phyloP scores from a whole-genome alignment of 805 yeast genomes.

The Starmerella bacillaris region DNA sequence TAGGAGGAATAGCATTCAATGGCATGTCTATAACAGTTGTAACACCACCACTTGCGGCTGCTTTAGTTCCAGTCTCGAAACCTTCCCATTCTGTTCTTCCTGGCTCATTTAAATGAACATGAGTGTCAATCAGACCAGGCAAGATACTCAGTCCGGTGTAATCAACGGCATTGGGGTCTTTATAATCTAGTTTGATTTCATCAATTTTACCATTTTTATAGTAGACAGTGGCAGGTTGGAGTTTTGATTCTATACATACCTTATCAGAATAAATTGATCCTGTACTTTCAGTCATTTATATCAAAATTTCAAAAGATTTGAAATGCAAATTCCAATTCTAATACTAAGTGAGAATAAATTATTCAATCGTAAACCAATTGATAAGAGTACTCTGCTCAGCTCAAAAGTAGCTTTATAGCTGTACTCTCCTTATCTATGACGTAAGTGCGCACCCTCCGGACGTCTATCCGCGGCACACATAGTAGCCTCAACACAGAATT shows the following conservation, averaged over 20 bases:
- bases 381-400: too few species aligned
- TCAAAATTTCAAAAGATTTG: too few species aligned
- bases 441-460: too few species aligned
- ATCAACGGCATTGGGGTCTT: constrained; percentile 27
- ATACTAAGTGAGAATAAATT: too few species aligned
- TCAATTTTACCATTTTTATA: constrained; percentile 38
- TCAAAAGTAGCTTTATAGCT: too few species aligned
- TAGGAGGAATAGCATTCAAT: constrained; percentile 85
- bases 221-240: constrained; percentile 18
- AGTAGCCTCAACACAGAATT: too few species aligned
- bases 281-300: constrained; percentile 1
- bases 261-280: constrained; percentile 10
- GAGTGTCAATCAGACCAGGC: constrained; percentile 88
- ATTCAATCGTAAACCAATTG: too few species aligned
- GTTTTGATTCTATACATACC: constrained; percentile 16
- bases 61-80: constrained; percentile 84
- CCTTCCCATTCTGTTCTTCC: constrained; percentile 99
- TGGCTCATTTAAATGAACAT: constrained; percentile 88
- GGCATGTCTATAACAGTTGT: constrained; percentile 96
- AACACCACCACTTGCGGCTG: constrained; percentile 92
- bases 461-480: too few species aligned
- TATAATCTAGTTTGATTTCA: constrained; percentile 23
- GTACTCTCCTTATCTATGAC: too few species aligned
- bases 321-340: too few species aligned
- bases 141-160: constrained; percentile 48